A percentile compares a stretch with the other conserved stretches of the same genome.
Conservation (phyloP, 768 basidiomycete genomes). For the Thelephora ganbajun region DNA sequence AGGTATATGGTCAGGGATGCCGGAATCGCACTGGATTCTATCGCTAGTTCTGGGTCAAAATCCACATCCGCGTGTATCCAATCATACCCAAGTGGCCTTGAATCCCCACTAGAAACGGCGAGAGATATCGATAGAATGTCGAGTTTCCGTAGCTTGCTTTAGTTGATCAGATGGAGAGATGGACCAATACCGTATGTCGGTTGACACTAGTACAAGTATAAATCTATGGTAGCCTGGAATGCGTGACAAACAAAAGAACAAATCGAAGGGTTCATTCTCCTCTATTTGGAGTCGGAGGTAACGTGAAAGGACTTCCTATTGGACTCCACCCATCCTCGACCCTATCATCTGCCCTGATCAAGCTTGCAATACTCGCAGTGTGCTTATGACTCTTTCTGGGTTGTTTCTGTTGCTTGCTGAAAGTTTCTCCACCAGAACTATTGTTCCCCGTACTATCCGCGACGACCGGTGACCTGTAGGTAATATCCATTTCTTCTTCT, state of each 20-base stretch:
- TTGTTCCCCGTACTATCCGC: constrained; percentile 21
- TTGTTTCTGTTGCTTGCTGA: constrained; percentile 6
- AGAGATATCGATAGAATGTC: no score
- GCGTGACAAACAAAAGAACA: neutral
- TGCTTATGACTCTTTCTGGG: constrained; percentile 46
- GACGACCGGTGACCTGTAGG: constrained; percentile 50
- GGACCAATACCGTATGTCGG: no score
- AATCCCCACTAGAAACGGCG: no score
- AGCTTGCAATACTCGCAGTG: constrained; percentile 73
- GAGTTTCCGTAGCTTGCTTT: no score
- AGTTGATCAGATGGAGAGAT: no score
- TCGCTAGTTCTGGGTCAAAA: no score
- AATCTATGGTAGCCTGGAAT: neutral
- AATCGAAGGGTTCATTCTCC: neutral
- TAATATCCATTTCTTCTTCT: constrained; percentile 54
- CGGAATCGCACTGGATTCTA: no score
- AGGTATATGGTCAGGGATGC: no score
- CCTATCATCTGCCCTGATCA: constrained; percentile 65
- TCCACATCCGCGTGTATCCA: no score
- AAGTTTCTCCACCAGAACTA: constrained; percentile 14
- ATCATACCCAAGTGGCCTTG: no score
- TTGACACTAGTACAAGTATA: no score
- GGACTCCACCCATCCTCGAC: constrained; percentile 81
- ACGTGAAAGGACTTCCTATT: constrained; percentile 40
- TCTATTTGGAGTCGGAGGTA: constrained; percentile 24